Conservation (phyloP, 495 filamentous ascomycete genomes). For the Neurospora sp. region DNA sequence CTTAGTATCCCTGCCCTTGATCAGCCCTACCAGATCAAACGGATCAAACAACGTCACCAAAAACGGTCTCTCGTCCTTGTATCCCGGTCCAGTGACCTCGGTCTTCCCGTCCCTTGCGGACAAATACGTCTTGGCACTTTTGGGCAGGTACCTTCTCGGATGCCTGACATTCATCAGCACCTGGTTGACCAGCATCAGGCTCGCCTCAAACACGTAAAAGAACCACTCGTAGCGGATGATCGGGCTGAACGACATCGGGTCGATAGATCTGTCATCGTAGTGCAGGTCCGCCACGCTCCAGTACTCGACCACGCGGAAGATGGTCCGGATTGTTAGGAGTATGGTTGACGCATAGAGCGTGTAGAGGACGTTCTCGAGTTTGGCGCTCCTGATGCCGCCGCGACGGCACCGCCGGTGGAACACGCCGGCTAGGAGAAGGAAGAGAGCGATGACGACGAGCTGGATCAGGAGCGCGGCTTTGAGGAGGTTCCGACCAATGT, state of each 20-base stretch:
- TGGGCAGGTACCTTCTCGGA: constrained; percentile 51
- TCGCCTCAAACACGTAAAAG: constrained; percentile 62
- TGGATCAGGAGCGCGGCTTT: constrained; percentile 61
- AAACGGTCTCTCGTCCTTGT: constrained; percentile 43
- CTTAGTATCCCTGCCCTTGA: constrained; percentile 37
- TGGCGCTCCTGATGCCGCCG: constrained; percentile 41
- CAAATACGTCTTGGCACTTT: constrained; percentile 54
- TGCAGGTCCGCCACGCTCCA: constrained; percentile 31
- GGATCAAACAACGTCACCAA: constrained; percentile 53
- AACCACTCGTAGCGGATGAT: constrained; percentile 59
- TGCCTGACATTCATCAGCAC: constrained; percentile 53
- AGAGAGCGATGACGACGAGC: constrained; percentile 50
- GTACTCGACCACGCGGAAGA: constrained; percentile 60
- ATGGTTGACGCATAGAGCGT: constrained; percentile 54
- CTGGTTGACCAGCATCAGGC: constrained; percentile 53
- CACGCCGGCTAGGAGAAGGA: constrained; percentile 44
- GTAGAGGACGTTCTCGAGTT: constrained; percentile 46
- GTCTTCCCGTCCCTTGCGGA: constrained; percentile 49
- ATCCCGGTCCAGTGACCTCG: constrained; percentile 55
- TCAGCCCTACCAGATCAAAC: constrained; percentile 53
- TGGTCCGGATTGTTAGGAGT: constrained; percentile 51
- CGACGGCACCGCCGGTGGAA: constrained; percentile 53
- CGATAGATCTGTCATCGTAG: constrained; percentile 14
- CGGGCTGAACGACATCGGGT: constrained; percentile 32
- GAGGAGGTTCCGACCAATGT: constrained; percentile 48